Percentiles rank a stretch among this genome's conserved stretches.
These are phyloP conservation scores for Tetrahymena borealis DNA, from an alignment of 73 alveolate species.

Conservation along the genomic window DNA sequence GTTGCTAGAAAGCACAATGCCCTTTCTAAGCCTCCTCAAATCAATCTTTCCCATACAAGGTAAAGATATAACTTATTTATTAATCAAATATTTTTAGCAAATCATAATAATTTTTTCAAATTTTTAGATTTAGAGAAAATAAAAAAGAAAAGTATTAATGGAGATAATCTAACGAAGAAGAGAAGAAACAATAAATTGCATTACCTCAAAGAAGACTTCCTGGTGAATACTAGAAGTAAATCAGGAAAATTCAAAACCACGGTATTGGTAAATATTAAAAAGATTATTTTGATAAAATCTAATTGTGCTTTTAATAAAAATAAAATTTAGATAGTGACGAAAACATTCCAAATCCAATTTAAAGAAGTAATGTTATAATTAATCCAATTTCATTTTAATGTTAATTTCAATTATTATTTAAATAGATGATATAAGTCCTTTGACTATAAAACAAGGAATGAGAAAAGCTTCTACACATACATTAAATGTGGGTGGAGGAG, in stretches of 20 bases:
- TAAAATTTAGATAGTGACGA: neutral
- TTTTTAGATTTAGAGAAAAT: neutral
- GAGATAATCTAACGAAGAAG: neutral
- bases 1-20: neutral
- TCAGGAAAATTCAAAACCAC: neutral
- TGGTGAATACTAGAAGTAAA: neutral
- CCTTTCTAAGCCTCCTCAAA: neutral
- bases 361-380: neutral
- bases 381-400: neutral
- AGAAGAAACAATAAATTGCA: neutral
- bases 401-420: neutral
- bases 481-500: neutral
- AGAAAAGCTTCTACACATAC: neutral
- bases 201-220: neutral
- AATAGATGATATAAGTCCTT: neutral
- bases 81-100: neutral
- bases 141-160: neutral
- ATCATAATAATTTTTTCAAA: neutral
- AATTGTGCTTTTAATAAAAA: neutral
- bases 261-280: neutral
- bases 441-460: neutral
- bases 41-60: neutral
- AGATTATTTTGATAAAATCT: too few relatives aligned
- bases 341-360: neutral
- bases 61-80: neutral